These are phyloP conservation scores for Lentithecium fluviatile DNA, from an alignment of 495 filamentous ascomycete genomes.

Conservation along the genomic window DNA sequence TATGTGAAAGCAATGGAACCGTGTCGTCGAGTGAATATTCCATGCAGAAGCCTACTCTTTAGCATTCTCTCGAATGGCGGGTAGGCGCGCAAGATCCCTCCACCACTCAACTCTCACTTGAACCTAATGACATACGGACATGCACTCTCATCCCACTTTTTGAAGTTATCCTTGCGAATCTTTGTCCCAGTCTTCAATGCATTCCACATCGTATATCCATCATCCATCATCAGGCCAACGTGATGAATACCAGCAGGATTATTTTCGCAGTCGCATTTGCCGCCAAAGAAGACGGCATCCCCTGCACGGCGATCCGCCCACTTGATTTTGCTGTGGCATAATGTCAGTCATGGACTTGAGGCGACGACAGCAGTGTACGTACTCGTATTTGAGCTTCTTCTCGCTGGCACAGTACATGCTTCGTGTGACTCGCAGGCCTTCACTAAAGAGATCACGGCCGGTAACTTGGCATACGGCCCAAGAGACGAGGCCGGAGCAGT, in stretches of 20 bases:
- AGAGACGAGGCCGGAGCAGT: constrained; percentile 39
- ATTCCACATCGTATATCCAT: constrained; percentile 22
- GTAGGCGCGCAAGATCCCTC: no score
- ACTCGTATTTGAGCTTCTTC: constrained; percentile 30
- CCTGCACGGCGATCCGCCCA: constrained; percentile 33
- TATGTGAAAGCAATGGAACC: no score
- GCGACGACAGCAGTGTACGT: constrained; percentile 5
- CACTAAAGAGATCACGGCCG: constrained; percentile 32
- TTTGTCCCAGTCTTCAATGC: constrained; percentile 31
- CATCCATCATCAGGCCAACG: constrained; percentile 35
- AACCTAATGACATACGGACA: constrained; percentile 29
- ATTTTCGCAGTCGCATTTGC: constrained; percentile 30
- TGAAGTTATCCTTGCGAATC: constrained; percentile 25
- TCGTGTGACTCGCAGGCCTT: constrained; percentile 31
- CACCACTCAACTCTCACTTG: not conserved
- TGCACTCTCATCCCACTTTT: constrained; percentile 21
- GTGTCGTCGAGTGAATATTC: no score
- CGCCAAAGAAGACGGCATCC: constrained; percentile 41
- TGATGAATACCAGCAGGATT: constrained; percentile 35
- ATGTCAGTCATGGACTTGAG: constrained; percentile 1
- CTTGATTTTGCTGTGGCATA: constrained; percentile 25
- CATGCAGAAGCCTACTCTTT: no score
- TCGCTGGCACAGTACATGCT: constrained; percentile 38
- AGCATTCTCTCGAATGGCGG: no score
- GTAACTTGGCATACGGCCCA: constrained; percentile 41